Base-by-base conservation (phyloP, 108 stramenopile species). In the Aurantiochytrium sp. region DNA sequence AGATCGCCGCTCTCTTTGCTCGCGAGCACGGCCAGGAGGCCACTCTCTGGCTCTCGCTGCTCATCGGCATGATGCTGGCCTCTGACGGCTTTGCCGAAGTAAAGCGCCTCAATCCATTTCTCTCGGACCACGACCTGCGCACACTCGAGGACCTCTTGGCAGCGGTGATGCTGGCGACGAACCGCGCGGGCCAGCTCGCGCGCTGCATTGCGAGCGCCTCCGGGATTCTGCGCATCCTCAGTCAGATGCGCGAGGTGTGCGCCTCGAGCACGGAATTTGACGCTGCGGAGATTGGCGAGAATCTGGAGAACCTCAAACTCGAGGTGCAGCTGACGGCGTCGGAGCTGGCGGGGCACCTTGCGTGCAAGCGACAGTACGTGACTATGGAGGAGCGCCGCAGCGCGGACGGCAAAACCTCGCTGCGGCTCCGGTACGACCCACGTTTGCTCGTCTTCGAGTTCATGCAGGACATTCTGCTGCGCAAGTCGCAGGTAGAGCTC, bases 391-490 rank as follows among this genome's bases (percentile, higher is more conserved):
- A 81, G 45, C 36, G 73, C 36, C 73, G 21, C 12, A 27, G 27
- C 3, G 45, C 21, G 39, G 30, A 30, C 24, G 73, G 73, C 39
- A 24, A 34, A 27, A 81, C 39, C 19, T 81, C n/a, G n/a, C 17
- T 37, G 27, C 31, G 54, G 4, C 19, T 86, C 4, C 30, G 88
- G 19, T 45, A 37, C 42, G 91, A 91, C 48, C 88, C 91, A 2
- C 89, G 91, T 21, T 53, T 89, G 39, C 45, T 91, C n/a, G 87
- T 90, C 22, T 88, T 90, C 42, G 91, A 91, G 54, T 68, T 85
- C 54, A 85, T 90, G 53, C 88, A n/a, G 27, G 50, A 85, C 52
- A 32, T 91, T 41, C 17, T 85, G 5, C 53, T 91, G 48, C 89
- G 91, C 15, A 52, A 55, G 85, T 10, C 30, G 41, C 91, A 91